Evolutionary conservation across 805 yeast species (phyloP).

Genomic region (Yarrowia keelungensis): DNA sequence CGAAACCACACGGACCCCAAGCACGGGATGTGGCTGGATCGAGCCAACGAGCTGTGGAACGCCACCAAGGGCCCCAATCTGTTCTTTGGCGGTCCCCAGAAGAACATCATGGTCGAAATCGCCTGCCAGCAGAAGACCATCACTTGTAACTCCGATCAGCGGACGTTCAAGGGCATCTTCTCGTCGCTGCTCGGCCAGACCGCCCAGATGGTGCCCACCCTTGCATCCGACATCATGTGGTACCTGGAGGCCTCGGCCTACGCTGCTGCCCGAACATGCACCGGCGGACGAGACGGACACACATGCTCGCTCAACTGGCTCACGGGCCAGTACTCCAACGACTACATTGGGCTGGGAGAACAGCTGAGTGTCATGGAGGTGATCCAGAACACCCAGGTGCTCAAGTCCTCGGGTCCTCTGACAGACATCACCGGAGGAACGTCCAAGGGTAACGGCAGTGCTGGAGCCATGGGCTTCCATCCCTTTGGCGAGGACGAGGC

Average conservation of each 20-base stretch:
- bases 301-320: slow-evolving; percentile 86
- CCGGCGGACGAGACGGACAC: slow-evolving; percentile 80
- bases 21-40: slow-evolving; percentile 64
- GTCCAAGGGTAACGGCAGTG: slow-evolving; percentile 69
- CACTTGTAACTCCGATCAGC: slow-evolving; percentile 74
- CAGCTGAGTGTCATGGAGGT: slow-evolving; percentile 80
- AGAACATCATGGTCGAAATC: slow-evolving; percentile 67
- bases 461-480: slow-evolving; percentile 56
- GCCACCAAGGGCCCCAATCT: slow-evolving; percentile 55
- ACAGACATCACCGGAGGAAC: slow-evolving; percentile 72
- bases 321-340: slow-evolving; percentile 64
- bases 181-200: slow-evolving; percentile 70
- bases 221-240: slow-evolving; percentile 54
- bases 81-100: slow-evolving; percentile 54
- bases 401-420: slow-evolving; percentile 61
- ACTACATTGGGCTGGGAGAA: slow-evolving; percentile 77
- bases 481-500: slow-evolving; percentile 38
- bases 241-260: slow-evolving; percentile 60
- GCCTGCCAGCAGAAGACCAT: slow-evolving; percentile 66
- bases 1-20: slow-evolving; percentile 53
- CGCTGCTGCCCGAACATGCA: slow-evolving; percentile 80
- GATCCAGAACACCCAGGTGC: slow-evolving; percentile 56
- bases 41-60: slow-evolving; percentile 58
- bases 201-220: slow-evolving; percentile 63
- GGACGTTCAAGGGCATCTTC: slow-evolving; percentile 75